Base-by-base conservation (phyloP, 2,329 filamentous ascomycete species). In the Diaporthe velutina region DNA sequence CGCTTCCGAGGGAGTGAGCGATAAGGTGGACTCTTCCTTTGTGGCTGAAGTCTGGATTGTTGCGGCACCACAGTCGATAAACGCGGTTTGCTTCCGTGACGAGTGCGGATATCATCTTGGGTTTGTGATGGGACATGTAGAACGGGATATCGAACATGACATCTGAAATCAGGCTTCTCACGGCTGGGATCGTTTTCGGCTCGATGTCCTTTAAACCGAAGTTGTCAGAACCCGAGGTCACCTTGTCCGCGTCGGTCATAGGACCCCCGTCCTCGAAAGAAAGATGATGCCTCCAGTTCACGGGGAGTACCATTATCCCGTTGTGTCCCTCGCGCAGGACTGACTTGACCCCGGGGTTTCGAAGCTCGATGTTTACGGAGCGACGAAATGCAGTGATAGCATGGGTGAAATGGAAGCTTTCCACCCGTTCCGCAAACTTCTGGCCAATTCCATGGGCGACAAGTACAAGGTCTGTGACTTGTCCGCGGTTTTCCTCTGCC, bases 131-230 rank as follows among this genome's bases (percentile, higher is more conserved):
- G 0, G 96, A 98, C 85, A 99, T 93, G 84, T 98, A 99, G 82
- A 98, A 98, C 0, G 97, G 97, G 67, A 99, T 96, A 82, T 99
- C 97, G 67, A 98, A 93, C 95, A 99, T 98, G 79, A 99, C 95
- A 82, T 99, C 97, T 55, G 94, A 97, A 76, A 99, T 97, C 81
- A 99, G 92, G 80, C 94, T 95, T 60, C 97, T 93, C n/a, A 99
- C 93, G 0, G 95, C 95, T 0, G 96, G 96, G 40, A 99, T 94
- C 0, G 95, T 97, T 55, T 93, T 90, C 1, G 95, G 96, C 7
- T 98, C 98, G 78, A 99, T 98, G 78, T 98, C 96, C 78, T 96
- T 94, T 19, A 99, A 87, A 0, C 84, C 82, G 78, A 89, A 90
- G 52, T 93, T 92, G 42, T 91, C 87, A 5, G 89, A 85, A 3